Conservation (phyloP, 768 basidiomycete genomes). For the Leccinum aurantiacum region DNA sequence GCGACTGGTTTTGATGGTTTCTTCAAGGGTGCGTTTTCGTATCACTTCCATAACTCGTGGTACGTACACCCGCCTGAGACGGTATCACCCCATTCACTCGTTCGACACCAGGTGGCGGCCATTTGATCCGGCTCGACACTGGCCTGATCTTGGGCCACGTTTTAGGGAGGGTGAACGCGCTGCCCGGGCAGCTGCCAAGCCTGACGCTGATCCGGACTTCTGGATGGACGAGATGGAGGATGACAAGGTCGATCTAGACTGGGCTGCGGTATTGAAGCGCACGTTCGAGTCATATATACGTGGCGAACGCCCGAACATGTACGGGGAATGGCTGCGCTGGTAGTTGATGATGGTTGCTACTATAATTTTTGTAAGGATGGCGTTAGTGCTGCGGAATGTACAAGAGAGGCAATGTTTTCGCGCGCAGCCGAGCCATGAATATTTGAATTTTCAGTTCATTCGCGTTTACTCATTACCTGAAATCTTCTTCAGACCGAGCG, state of each 20-base stretch:
- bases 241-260: slow-evolving; percentile 78
- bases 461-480: slow-evolving; percentile 10
- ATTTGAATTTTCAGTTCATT: slow-evolving; percentile 20
- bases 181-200: slow-evolving; percentile 44
- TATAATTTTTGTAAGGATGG: neutral
- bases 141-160: slow-evolving; percentile 81
- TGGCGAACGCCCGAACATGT: slow-evolving; percentile 89
- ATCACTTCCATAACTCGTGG: slow-evolving; percentile 95
- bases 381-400: slow-evolving; percentile 24
- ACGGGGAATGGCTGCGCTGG: slow-evolving; percentile 66
- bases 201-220: slow-evolving; percentile 21
- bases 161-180: slow-evolving; percentile 75
- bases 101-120: slow-evolving; percentile 77
- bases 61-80: slow-evolving; percentile 29
- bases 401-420: slow-evolving; percentile 29
- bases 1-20: slow-evolving; percentile 88
- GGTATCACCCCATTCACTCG: neutral
- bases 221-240: slow-evolving; percentile 26
- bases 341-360: slow-evolving; percentile 1
- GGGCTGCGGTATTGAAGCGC: slow-evolving; percentile 88
- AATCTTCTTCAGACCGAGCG: slow-evolving; percentile 16
- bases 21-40: slow-evolving; percentile 90
- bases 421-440: slow-evolving; percentile 8
- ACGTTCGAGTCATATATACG: slow-evolving; percentile 92
- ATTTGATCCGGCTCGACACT: slow-evolving; percentile 85